Conservation (phyloP, 2,329 filamentous ascomycete genomes). For the Huntiella omanensis region DNA sequence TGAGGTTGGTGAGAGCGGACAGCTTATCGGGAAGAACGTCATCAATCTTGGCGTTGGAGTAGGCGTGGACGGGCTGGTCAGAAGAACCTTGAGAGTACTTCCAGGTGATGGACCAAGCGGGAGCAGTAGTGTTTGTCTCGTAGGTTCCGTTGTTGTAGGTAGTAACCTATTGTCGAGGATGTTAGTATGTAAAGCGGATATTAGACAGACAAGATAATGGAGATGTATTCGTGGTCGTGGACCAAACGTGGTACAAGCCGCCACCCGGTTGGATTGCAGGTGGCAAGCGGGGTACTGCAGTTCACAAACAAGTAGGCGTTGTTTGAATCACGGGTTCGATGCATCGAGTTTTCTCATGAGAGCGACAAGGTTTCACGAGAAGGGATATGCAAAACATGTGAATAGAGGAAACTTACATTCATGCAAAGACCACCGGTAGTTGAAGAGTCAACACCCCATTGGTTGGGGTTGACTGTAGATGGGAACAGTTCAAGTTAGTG, state of each 20-base stretch:
- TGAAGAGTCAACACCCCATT: constrained; percentile 28
- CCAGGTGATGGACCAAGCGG: constrained; percentile 34
- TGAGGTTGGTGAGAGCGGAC: constrained; percentile 20
- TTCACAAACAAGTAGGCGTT: not conserved
- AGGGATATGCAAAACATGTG: too few relatives aligned
- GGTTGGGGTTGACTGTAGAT: constrained; percentile 32
- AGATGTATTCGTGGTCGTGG: not conserved
- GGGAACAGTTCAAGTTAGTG: not conserved
- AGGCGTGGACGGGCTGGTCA: constrained; percentile 32
- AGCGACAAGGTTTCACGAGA: too few relatives aligned
- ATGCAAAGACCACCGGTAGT: constrained; percentile 27
- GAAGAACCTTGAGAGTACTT: constrained; percentile 24
- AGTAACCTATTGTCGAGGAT: constrained; percentile 21
- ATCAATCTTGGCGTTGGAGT: constrained; percentile 32
- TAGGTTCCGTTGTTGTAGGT: constrained; percentile 32
- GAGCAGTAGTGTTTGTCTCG: constrained; percentile 25
- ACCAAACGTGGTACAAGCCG: not conserved
- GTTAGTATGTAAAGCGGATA: constrained; percentile 6
- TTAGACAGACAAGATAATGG: not conserved
- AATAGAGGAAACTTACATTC: constrained; percentile 25
- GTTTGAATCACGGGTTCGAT: too few relatives aligned
- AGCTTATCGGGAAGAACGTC: constrained; percentile 25
- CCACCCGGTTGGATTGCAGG: not conserved
- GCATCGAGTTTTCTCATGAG: too few relatives aligned
- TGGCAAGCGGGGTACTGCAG: not conserved